Base-by-base conservation (phyloP, 2,329 filamentous ascomycete species). In the Blumeriella jaapii region DNA sequence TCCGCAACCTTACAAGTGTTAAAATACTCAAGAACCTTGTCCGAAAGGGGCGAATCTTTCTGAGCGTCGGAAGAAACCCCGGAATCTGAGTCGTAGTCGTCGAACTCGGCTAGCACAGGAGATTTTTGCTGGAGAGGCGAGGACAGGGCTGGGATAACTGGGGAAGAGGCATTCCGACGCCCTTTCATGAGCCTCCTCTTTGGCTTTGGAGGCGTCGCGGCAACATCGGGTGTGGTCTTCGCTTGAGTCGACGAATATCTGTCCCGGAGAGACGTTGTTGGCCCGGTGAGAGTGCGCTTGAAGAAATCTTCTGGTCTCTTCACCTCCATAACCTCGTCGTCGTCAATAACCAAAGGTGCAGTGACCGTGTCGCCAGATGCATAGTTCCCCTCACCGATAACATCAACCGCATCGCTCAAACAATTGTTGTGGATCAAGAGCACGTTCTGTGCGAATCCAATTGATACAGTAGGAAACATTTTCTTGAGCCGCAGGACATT, bases 1-100 rank as follows among this genome's bases (percentile, higher is more conserved):
- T 89, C 83, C 22, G 78, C 71, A 7, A 74, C 62, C 4, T 75
- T 74, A 55, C 83, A 91, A 0, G 68, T 74, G 53, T 96, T 96
- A 58, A 98, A 77, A 51, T 86, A 93, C 6, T 76, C 69, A 17
- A 96, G 63, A 5, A 95, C 71, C 36, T 68, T 68, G 4, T 52
- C 52, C 18, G 74, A 65, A 25, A 73, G 55, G 18, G 59, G 54
- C 11, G 59, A 56, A 32, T 62, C 59, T 16, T 63, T 60, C 27
- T 44, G 43, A 4, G 40, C 34, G 16, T 42, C 52, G 12, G 47
- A 47, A 12, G 35, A 52, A 37, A 49, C 42, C 16, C 44, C 55
- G 15, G 53, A 55, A 29, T 55, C 45, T 0, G 52, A 50, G 26
- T 56, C 57, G 23, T 48, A 49, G 31, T 55, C 52, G 38, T 48